These are phyloP conservation scores for Phytophthora pseudosyringae DNA, from an alignment of 352 stramenopile genomes.

Conservation along the genomic window DNA sequence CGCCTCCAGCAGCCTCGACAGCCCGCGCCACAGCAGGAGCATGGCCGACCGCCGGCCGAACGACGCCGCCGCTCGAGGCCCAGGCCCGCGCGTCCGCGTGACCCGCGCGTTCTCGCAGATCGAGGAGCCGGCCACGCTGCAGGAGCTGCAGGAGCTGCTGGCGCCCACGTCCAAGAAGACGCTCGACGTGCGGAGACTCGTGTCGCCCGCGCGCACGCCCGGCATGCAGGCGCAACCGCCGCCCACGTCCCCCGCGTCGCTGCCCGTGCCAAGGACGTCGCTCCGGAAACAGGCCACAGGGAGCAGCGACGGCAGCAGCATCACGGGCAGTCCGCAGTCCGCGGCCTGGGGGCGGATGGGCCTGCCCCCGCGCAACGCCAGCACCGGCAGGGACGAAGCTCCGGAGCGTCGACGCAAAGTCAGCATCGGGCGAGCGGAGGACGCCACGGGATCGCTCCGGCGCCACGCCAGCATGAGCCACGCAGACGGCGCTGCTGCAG, in stretches of 20 bases:
- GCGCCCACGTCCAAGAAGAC: conserved; percentile 46
- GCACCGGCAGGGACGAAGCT: conserved; percentile 19
- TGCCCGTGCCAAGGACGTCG: conserved; percentile 7
- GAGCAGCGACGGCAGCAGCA: conserved; percentile 28
- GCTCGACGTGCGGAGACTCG: conserved; percentile 63
- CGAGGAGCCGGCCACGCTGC: conserved; percentile 51
- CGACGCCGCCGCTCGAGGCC: not conserved
- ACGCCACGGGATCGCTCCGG: not conserved
- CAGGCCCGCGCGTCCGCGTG: conserved; percentile 33
- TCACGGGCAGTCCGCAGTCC: conserved; percentile 13
- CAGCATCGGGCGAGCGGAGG: conserved; percentile 9
- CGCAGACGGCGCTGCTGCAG: not conserved
- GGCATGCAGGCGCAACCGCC: conserved; percentile 16
- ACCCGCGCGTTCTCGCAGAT: conserved; percentile 74
- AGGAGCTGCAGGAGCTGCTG: conserved; percentile 35
- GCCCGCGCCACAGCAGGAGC: not conserved
- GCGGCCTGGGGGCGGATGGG: conserved; percentile 9
- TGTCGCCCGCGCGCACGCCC: conserved; percentile 46
- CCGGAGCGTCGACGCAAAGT: conserved; percentile 16
- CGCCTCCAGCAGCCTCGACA: conserved; percentile 6
- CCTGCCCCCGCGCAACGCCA: conserved; percentile 23
- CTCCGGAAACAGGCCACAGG: conserved; percentile 10
- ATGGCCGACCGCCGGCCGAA: conserved; percentile 15
- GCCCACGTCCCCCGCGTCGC: conserved; percentile 27
- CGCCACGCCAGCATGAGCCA: conserved; percentile 16